These are phyloP conservation scores for Yamadazyma atlantica DNA, from an alignment of 1,139 yeast genomes.

Conservation along the genomic window DNA sequence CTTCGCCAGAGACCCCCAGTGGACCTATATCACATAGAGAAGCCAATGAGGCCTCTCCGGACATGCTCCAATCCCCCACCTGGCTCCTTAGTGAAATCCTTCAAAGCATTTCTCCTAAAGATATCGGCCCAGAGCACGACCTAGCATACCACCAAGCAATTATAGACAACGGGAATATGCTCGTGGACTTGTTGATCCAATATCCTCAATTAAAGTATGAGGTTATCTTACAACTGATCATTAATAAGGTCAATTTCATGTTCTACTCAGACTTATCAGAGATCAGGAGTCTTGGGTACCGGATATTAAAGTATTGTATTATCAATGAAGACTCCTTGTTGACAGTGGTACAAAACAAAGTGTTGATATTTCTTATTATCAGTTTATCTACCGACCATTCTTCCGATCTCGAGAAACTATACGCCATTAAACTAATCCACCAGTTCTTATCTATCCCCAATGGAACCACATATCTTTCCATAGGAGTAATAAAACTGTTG, in stretches of 20 bases:
- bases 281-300: constrained; percentile 73
- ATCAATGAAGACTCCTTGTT: constrained; percentile 52
- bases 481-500: constrained; percentile 70
- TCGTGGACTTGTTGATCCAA: constrained; percentile 55
- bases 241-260: constrained; percentile 60
- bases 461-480: constrained; percentile 57
- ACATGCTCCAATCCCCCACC: constrained; percentile 13
- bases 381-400: constrained; percentile 57
- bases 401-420: constrained; percentile 65
- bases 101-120: constrained; percentile 12
- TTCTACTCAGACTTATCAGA: constrained; percentile 59
- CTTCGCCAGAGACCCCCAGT: too few relatives aligned
- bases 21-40: too few relatives aligned
- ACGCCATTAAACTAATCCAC: constrained; percentile 74
- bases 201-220: constrained; percentile 68
- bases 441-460: constrained; percentile 56
- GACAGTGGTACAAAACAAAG: constrained; percentile 46
- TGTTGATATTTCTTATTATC: constrained; percentile 64
- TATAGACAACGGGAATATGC: constrained; percentile 60
- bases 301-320: constrained; percentile 67
- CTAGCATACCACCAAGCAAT: constrained; percentile 20
- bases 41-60: too few relatives aligned
- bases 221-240: constrained; percentile 59
- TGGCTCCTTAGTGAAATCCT: constrained; percentile 17
- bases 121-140: constrained; percentile 4